Evolutionary conservation across 2,329 filamentous ascomycete species (phyloP), one percentile per base, ranked within the genome.

Genomic region (Didymella lethalis): DNA sequence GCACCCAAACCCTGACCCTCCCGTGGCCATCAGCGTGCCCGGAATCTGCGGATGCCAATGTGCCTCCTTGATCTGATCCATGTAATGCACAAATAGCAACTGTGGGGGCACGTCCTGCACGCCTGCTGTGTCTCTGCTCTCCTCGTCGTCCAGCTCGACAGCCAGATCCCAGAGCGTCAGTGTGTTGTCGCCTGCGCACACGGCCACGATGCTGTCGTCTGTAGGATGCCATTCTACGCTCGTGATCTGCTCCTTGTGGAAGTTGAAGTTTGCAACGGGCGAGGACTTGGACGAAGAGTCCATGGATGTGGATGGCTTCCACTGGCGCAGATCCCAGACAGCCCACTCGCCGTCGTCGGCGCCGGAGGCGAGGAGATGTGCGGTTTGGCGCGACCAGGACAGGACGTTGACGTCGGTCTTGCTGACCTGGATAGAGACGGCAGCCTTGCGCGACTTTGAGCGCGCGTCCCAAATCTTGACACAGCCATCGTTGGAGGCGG

Each of bases 21-120:
- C 95, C 0, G 95, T 99, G 2, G 92, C 93, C 79, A 98, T 89
- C 61, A 98, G 80, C 32, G 88, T 88, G 29, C 95, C 95, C 0
- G 92, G 91, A 75, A 98, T 97, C 81, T 99, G 95, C 32, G 90
- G 91, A 80, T 98, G 94, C 94, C 95, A 99, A 80, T 99, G 95
- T 36, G 93, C 81, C 80, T 99, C 95, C 85, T 97, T 98, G 56
- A 93, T 93, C 69, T 92, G 89, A 71, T 96, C 90, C 82, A 96
- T 92, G 76, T 96, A 97, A 80, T 99, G 95, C 73, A 97, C 93
- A 78, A 99, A 99, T 64, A 99, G 82, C 69, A 99, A 80, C 79
- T 99, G 95, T 4, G 95, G 92, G 58, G 95, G 95, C 63, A 98
- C 92, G 63, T 97, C 94, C 72, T 91, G 88, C 40, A 94, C 88